phyloP scores from a whole-genome alignment of 2,329 filamentous ascomycete species.

The Cladosporium sphaerospermum region DNA sequence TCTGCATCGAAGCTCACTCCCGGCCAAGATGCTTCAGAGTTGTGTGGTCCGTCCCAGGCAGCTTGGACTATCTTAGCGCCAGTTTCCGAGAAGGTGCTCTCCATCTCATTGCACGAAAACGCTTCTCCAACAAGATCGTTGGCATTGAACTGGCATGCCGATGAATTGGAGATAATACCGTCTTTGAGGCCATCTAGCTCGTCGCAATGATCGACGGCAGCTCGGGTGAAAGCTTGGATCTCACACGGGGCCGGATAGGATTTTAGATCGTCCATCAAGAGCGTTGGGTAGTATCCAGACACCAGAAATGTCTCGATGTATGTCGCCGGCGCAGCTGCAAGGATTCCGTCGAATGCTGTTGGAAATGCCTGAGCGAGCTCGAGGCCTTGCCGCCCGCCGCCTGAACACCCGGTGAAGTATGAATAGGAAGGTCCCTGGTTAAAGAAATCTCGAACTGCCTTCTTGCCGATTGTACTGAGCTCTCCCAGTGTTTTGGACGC shows the following conservation, averaged over 20 bases:
- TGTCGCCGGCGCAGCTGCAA: conserved; percentile 35
- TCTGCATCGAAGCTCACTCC: neutral
- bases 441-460: conserved; percentile 27
- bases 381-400: conserved; percentile 33
- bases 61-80: conserved; percentile 28
- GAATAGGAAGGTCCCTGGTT: conserved; percentile 27
- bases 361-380: conserved; percentile 35
- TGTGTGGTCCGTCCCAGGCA: conserved; percentile 28
- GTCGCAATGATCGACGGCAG: conserved; percentile 33
- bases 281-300: conserved; percentile 29
- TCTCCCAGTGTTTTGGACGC: conserved; percentile 30
- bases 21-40: conserved; percentile 2
- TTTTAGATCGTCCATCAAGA: conserved; percentile 20
- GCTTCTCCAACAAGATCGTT: conserved; percentile 22
- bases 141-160: conserved; percentile 28
- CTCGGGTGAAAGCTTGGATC: conserved; percentile 29
- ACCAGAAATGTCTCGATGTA: conserved; percentile 29
- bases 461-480: conserved; percentile 29
- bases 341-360: conserved; percentile 34
- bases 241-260: conserved; percentile 29
- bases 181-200: conserved; percentile 33
- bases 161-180: conserved; percentile 26
- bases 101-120: conserved; percentile 21
- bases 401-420: conserved; percentile 35
- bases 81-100: conserved; percentile 22